Conservation (phyloP, 805 yeast genomes). For the Geotrichum ghanense region DNA sequence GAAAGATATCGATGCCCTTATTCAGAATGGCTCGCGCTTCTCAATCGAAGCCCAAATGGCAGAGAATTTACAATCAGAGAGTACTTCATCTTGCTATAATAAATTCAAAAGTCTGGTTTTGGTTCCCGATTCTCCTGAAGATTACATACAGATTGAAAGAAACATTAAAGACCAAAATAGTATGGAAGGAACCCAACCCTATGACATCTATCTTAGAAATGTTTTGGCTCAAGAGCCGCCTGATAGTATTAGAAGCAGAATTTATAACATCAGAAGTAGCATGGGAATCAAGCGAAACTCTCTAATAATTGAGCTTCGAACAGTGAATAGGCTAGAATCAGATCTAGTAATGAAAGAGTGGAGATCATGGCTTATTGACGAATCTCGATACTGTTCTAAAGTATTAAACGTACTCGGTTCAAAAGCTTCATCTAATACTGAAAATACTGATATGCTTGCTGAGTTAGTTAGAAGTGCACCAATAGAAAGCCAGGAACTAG, state of each 20-base stretch:
- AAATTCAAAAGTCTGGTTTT: slow-evolving; percentile 22
- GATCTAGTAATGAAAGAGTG: slow-evolving; percentile 58
- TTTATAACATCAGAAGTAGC: slow-evolving; percentile 28
- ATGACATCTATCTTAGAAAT: neutral
- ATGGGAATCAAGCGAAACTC: slow-evolving; percentile 66
- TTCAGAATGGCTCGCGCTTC: slow-evolving; percentile 10
- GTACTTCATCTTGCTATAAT: slow-evolving; percentile 26
- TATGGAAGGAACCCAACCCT: neutral
- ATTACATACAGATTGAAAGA: neutral
- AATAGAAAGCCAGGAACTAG: neutral
- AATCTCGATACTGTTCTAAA: slow-evolving; percentile 27
- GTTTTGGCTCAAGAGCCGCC: neutral
- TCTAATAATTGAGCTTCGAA: slow-evolving; percentile 53
- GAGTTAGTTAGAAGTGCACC: neutral
- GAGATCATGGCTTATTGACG: slow-evolving; percentile 58
- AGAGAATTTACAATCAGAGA: slow-evolving; percentile 13
- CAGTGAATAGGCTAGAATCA: slow-evolving; percentile 56
- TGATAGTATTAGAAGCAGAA: slow-evolving; percentile 4
- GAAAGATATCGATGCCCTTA: slow-evolving; percentile 45
- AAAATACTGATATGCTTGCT: neutral
- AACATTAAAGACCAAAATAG: neutral
- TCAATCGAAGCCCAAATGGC: slow-evolving; percentile 20
- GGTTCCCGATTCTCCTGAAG: neutral
- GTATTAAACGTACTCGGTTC: neutral
- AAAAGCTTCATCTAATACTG: neutral